Base-by-base conservation (phyloP, 192 early-diverging fungal species). In the Backusella luteola region DNA sequence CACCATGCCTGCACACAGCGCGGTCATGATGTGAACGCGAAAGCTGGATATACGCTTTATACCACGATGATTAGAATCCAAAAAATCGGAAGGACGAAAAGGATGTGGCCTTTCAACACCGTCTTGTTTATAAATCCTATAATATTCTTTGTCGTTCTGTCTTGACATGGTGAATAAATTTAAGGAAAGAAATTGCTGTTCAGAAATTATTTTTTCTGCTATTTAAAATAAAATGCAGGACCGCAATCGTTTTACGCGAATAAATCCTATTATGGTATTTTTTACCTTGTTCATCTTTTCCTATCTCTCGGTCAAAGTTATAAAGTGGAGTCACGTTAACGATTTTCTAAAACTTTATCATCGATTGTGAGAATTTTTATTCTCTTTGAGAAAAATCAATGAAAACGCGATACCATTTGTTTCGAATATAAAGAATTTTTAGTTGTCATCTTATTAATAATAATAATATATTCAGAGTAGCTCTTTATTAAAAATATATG, bases 201-300 rank as follows among this genome's bases (percentile, higher is more conserved):
- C 21, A 56, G 21, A 53, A 32, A 26, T 21, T 56, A 1, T n/a
- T 21, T 56, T 56, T 56, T 23, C 53, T 56, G 53, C 21, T 56
- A 56, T 53, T 53, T 53, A 53, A 53, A 56, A 56, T 21, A 21
- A 21, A 21, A 56, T 21, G n/a, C 19, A 53, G 19, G 6, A 53
- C 17, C 1, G 1, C n/a, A 56, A 56, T 19, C 19, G 8, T 14
- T 11, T 23, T 26, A 63, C 56, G 21, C 56, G 8, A 23, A 26
- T 63, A 3, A 2, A 63, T 63, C 56, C 26, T 3, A 26, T 63
- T 63, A 26, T 63, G 23, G 56, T 63, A 63, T 63, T 63, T 63
- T 63, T 63, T 63, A 63, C 56, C 56, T 63, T 63, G 23, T 63
- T 63, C 56, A 63, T 63, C 56, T 23, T 14, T 63, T 26, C 56